Evolutionary conservation across 192 early-diverging fungal genomes (phyloP).

Genomic region (Hyaloraphidium curvatum): DNA sequence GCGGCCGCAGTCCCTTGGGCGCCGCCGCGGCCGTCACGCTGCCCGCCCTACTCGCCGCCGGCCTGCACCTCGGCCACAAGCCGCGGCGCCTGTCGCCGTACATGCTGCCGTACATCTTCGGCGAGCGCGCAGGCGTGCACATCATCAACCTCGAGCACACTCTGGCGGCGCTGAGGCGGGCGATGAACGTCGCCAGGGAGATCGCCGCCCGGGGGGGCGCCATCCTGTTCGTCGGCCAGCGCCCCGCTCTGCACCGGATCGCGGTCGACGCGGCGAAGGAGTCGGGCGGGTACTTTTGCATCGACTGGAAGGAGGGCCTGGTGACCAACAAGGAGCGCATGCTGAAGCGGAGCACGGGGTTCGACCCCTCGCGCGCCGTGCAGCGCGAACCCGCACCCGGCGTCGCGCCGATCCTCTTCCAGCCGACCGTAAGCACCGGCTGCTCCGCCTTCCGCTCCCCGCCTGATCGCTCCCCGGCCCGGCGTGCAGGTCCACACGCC

Average conservation of each 20-base stretch:
- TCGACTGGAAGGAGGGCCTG: slow-evolving; percentile 71
- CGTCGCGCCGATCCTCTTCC: background rate
- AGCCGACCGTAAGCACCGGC: background rate
- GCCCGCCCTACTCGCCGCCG: slow-evolving; percentile 51
- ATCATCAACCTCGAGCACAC: slow-evolving; percentile 92
- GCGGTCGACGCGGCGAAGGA: slow-evolving; percentile 61
- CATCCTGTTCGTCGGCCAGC: slow-evolving; percentile 70
- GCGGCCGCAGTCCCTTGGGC: no score
- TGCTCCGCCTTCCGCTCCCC: background rate
- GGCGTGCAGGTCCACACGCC: slow-evolving; percentile 36
- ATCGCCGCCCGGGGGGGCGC: slow-evolving; percentile 58
- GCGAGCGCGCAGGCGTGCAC: slow-evolving; percentile 67
- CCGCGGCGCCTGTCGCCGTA: slow-evolving; percentile 52
- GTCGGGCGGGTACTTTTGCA: slow-evolving; percentile 58
- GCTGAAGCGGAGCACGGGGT: slow-evolving; percentile 21
- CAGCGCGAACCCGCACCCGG: background rate
- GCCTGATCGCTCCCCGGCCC: no score
- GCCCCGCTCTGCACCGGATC: slow-evolving; percentile 36
- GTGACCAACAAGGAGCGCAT: slow-evolving; percentile 67
- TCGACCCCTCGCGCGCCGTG: background rate
- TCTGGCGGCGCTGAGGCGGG: slow-evolving; percentile 58
- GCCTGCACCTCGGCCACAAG: slow-evolving; percentile 76
- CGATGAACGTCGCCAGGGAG: slow-evolving; percentile 45
- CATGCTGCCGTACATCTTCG: slow-evolving; percentile 75
- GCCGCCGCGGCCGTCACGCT: slow-evolving; percentile 27